phyloP scores from a whole-genome alignment of 345 rosid genomes.

The Gossypium rotundifolium region DNA sequence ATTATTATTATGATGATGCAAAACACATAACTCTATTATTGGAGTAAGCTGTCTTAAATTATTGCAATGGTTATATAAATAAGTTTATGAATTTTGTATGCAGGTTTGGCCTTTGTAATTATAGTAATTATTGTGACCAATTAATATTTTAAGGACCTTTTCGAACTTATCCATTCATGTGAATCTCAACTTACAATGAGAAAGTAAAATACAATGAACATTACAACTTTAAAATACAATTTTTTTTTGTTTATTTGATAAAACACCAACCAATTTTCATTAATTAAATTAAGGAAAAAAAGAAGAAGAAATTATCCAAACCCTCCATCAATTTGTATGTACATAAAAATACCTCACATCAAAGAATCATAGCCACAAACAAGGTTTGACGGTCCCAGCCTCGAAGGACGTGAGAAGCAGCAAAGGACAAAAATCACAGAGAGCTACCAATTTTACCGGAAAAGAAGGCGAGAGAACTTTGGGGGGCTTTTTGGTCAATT shows the following conservation, averaged over 20 bases:
- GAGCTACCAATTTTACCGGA: not conserved
- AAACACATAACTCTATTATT: too few species aligned
- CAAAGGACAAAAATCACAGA: not conserved
- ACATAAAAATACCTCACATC: not conserved
- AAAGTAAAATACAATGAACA: not conserved
- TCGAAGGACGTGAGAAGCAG: not conserved
- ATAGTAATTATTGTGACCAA: too few species aligned
- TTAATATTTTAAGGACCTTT: too few species aligned
- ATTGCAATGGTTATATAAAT: too few species aligned
- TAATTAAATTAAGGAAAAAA: not conserved
- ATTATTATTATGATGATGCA: too few species aligned
- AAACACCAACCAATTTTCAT: not conserved
- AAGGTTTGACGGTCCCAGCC: not conserved
- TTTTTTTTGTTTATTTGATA: not conserved
- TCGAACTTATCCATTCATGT: not conserved
- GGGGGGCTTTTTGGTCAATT: slow-evolving; percentile 23
- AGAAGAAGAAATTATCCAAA: not conserved
- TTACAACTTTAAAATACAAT: not conserved
- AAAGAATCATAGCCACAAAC: not conserved
- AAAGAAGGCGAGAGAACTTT: not conserved
- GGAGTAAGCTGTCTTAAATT: too few species aligned
- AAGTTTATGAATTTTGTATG: too few species aligned
- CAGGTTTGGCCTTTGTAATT: too few species aligned
- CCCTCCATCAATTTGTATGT: not conserved
- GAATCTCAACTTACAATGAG: not conserved